phyloP scores from a whole-genome alignment of 768 basidiomycete genomes.

The Lactarius deliciosus region DNA sequence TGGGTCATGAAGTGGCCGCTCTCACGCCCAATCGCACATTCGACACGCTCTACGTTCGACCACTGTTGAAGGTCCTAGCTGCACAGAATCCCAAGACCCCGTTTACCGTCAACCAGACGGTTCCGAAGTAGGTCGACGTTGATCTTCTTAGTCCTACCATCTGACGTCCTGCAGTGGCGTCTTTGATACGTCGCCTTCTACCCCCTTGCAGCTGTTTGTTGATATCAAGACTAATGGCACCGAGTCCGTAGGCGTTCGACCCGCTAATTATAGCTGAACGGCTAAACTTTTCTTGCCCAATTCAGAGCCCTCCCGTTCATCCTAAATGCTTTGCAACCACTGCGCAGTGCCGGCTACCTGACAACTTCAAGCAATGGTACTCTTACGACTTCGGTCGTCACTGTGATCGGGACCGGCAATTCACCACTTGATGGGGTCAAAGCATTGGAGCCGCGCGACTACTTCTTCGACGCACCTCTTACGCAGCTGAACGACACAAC shows the following conservation, averaged over 20 bases:
- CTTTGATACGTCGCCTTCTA: slow-evolving; percentile 46
- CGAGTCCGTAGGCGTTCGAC: slow-evolving; percentile 37
- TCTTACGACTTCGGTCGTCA: slow-evolving; percentile 40
- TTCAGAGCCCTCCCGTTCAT: slow-evolving; percentile 46
- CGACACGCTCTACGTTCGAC: slow-evolving; percentile 49
- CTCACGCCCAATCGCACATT: slow-evolving; percentile 46
- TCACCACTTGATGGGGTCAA: slow-evolving; percentile 49
- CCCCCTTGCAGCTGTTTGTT: slow-evolving; percentile 48
- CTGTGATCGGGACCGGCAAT: slow-evolving; percentile 53
- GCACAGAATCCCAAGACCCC: slow-evolving; percentile 43
- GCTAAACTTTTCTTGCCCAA: background rate
- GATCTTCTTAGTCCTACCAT: background rate
- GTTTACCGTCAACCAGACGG: slow-evolving; percentile 44
- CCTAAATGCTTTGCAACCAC: slow-evolving; percentile 45
- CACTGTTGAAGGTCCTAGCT: slow-evolving; percentile 43
- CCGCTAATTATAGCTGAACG: slow-evolving; percentile 10
- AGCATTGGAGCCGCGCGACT: slow-evolving; percentile 46
- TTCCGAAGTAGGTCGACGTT: slow-evolving; percentile 40
- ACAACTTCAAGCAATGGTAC: slow-evolving; percentile 47
- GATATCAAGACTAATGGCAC: slow-evolving; percentile 54
- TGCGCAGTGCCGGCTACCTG: slow-evolving; percentile 46
- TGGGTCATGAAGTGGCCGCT: slow-evolving; percentile 48
- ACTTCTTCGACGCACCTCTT: slow-evolving; percentile 55
- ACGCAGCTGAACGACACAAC: slow-evolving; percentile 40
- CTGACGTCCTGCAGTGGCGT: slow-evolving; percentile 39